Evolutionary conservation across 345 rosid species (phyloP).

Genomic region (Salix caprea): DNA sequence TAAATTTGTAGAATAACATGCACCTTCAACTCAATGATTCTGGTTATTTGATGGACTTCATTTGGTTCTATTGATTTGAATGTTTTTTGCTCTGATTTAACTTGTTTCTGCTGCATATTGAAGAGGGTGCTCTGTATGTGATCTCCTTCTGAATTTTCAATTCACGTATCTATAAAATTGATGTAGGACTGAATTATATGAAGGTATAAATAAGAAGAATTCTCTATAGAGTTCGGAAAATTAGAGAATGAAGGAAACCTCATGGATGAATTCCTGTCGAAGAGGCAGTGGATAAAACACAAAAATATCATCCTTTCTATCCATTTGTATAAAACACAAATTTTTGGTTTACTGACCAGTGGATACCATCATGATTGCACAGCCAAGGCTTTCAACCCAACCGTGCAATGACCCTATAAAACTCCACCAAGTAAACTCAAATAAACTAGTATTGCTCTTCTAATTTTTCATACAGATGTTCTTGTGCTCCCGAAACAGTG

Average conservation of each 20-base stretch:
- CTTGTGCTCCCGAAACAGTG: not conserved
- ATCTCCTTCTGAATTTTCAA: not conserved
- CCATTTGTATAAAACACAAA: too few species aligned
- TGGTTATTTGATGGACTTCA: constrained; percentile 3
- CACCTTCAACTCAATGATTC: constrained; percentile 11
- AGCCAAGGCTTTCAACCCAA: too few species aligned
- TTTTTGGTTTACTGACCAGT: too few species aligned
- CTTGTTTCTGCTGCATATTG: not conserved
- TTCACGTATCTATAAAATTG: not conserved
- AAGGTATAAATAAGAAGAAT: too few species aligned
- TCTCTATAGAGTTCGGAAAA: too few species aligned
- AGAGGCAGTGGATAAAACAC: too few species aligned
- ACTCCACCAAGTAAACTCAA: not conserved
- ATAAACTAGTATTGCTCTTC: not conserved
- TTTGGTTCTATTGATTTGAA: not conserved
- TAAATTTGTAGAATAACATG: constrained; percentile 16
- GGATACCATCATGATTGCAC: too few species aligned
- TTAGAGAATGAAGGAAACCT: too few species aligned
- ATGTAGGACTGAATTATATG: too few species aligned
- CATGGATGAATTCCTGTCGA: too few species aligned
- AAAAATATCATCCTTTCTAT: too few species aligned
- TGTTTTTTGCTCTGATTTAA: not conserved
- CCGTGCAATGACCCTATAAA: too few species aligned
- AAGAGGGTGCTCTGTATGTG: not conserved
- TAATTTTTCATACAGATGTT: not conserved